Evolutionary conservation across 208 protist species (phyloP).

Genomic region (Leishmania braziliensis): DNA sequence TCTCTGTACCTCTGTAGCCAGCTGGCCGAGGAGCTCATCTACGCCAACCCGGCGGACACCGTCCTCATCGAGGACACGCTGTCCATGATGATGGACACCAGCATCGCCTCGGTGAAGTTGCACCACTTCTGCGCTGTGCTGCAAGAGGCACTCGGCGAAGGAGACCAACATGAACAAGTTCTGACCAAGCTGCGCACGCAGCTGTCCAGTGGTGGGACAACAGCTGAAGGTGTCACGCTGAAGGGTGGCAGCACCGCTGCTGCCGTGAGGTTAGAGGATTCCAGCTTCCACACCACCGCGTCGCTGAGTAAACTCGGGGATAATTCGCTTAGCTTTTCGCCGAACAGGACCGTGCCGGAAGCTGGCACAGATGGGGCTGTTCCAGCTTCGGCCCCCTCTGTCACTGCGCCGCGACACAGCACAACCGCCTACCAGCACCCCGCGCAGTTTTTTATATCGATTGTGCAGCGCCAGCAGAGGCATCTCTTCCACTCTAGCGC

Average conservation of each 20-base stretch:
- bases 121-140: constrained; percentile 71
- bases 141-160: constrained; percentile 22
- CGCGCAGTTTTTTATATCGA: constrained; percentile 72
- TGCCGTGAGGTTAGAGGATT: neutral
- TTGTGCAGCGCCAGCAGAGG: constrained; percentile 60
- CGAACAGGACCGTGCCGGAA: neutral
- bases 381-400: neutral
- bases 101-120: constrained; percentile 80
- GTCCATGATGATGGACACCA: constrained; percentile 88
- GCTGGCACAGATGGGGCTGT: neutral
- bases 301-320: neutral
- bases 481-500: constrained; percentile 61
- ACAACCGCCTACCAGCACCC: constrained; percentile 46
- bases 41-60: constrained; percentile 70
- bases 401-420: constrained; percentile 8
- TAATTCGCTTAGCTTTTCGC: neutral
- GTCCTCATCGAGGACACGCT: constrained; percentile 87
- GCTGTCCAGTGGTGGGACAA: constrained; percentile 21
- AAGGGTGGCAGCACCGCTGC: neutral
- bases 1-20: constrained; percentile 71
- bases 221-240: neutral
- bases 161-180: constrained; percentile 31
- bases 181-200: constrained; percentile 51
- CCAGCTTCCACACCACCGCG: neutral
- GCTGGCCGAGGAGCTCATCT: constrained; percentile 60